Conservation (phyloP, 768 basidiomycete species). For the Suillus subalutaceus region DNA sequence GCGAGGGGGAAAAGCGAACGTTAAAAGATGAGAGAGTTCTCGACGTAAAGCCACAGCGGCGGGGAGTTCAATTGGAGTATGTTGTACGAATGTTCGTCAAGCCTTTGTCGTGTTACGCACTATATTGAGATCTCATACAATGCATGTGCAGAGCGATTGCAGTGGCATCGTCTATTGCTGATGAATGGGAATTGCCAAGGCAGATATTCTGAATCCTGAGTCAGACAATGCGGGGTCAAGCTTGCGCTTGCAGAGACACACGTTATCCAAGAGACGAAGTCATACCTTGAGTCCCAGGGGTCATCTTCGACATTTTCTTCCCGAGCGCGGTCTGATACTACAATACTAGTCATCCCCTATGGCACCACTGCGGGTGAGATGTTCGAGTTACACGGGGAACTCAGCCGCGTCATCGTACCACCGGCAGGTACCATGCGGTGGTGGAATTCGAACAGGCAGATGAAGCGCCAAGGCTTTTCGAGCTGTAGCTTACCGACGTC, state of each 20-base stretch:
- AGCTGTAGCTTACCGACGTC: conserved; percentile 81
- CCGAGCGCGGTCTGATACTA: conserved; percentile 68
- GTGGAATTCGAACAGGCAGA: conserved; percentile 79
- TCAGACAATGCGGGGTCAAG: conserved; percentile 82
- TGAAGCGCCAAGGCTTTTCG: conserved; percentile 79
- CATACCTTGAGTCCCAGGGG: conserved; percentile 82
- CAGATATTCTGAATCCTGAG: conserved; percentile 86
- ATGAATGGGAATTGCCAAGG: conserved; percentile 84
- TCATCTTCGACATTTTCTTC: conserved; percentile 62
- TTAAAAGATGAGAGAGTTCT: conserved; percentile 61
- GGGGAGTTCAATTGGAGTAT: conserved; percentile 92
- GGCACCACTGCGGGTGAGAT: conserved; percentile 76
- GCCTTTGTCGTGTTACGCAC: conserved; percentile 14
- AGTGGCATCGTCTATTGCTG: conserved; percentile 86
- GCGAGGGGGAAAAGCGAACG: conserved; percentile 45
- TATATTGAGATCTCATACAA: conserved; percentile 23
- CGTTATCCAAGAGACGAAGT: conserved; percentile 92
- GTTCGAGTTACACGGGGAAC: conserved; percentile 74
- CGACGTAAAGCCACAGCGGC: conserved; percentile 70
- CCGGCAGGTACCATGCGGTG: conserved; percentile 90
- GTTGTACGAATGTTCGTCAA: conserved; percentile 89
- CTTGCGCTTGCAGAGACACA: conserved; percentile 96
- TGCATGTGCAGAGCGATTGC: conserved; percentile 77
- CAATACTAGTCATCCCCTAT: conserved; percentile 90
- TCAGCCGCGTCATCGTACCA: conserved; percentile 77